Base-by-base conservation (phyloP, 306 rosid species). In the Pyrus pyrifolia region DNA sequence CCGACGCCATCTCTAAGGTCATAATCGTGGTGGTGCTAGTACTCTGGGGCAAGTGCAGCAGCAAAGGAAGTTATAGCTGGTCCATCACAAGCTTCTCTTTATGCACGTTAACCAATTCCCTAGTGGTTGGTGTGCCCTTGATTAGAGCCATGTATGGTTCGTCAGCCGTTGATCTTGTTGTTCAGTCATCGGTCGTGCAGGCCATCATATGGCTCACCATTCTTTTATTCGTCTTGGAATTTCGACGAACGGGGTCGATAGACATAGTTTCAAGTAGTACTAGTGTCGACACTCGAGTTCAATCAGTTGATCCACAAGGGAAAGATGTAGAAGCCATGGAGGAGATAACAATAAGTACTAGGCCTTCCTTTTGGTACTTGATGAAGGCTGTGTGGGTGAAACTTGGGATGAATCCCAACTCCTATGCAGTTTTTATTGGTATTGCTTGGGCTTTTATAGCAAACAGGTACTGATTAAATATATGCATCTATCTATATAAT, bases 81-180 rank as follows among this genome's bases (percentile, higher is more conserved):
- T 92, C 86, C 18, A 95, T 95, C 68, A 95, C 97, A 0, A 86
- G 92, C 81, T 92, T 90, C 86, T 92, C 97, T 2, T 62, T 95
- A 77, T 92, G 92, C 61, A 87, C 89, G 60, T 40, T 95, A 5
- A 92, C 99, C 1, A 95, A 87, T 9, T 78, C 99, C 21, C 90
- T 95, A 0, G 98, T 95, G 6, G 97, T 95, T 1, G 99, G 99
- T 2, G 90, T 95, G 8, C 99, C 99, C 1, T 75, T 95, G 29
- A 31, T 86, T 8, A 83, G 70, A 60, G 86, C 96, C 71, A 95
- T 95, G 97, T 95, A 95, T 59, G 99, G 99, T 2, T 82, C 80
- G 0, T 14, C 81, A 33, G 97, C 83, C 0, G 96, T 88, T 3
- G 92, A 92, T 45, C 87, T 95, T 23, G 99, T 95, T 4, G 99